Evolutionary conservation across 176 grass and related monocot genomes (phyloP).

Genomic region (Ensete ventricosum): DNA sequence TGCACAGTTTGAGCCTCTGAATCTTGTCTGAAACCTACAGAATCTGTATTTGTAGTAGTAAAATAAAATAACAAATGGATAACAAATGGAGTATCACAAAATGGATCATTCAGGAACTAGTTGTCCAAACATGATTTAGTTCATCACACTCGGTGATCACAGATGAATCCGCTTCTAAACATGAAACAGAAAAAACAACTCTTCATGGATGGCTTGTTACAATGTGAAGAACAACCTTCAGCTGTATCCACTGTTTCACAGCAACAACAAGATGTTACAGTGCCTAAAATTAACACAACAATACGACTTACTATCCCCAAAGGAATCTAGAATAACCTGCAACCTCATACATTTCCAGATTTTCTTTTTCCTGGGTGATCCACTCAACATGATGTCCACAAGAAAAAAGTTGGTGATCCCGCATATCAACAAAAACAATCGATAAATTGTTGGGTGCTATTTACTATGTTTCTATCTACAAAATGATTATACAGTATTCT

Average conservation of each 20-base stretch:
- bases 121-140: not conserved
- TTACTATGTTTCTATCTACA: conserved; percentile 94
- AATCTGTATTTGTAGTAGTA: too few relatives aligned
- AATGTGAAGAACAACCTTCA: not conserved
- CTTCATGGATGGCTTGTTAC: not conserved
- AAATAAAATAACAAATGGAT: too few relatives aligned
- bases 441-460: conserved; percentile 80
- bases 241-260: not conserved
- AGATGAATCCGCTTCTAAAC: not conserved
- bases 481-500: conserved; percentile 37
- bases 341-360: conserved; percentile 6
- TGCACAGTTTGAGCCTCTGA: too few relatives aligned
- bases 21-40: too few relatives aligned
- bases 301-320: not conserved
- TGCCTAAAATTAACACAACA: not conserved
- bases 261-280: not conserved
- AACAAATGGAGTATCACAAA: not conserved
- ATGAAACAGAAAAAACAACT: not conserved
- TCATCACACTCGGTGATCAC: not conserved
- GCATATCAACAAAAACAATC: conserved; percentile 67
- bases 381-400: not conserved
- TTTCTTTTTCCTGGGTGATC: not conserved
- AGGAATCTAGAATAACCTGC: conserved; percentile 5
- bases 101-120: not conserved
- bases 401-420: conserved; percentile 12